phyloP scores from a whole-genome alignment of 2,329 filamentous ascomycete genomes.

The Mycosphaerelloides madeirae region DNA sequence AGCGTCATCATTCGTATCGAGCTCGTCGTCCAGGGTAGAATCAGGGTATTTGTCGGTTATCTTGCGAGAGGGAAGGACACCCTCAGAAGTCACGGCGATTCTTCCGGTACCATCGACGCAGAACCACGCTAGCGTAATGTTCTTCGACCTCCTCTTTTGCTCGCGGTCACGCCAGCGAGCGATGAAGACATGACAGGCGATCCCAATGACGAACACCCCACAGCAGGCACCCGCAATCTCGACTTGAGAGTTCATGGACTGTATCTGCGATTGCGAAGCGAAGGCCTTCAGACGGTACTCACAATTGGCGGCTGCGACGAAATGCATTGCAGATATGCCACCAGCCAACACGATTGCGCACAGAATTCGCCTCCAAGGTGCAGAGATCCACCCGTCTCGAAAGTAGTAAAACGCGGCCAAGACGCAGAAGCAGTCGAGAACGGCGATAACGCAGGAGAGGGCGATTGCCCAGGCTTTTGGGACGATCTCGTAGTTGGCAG shows the following conservation, averaged over 20 bases:
- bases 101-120: slow-evolving; percentile 64
- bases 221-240: slow-evolving; percentile 66
- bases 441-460: slow-evolving; percentile 66
- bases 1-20: slow-evolving; percentile 69
- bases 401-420: slow-evolving; percentile 74
- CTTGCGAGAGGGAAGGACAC: slow-evolving; percentile 65
- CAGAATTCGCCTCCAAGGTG: slow-evolving; percentile 67
- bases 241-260: slow-evolving; percentile 60
- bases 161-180: slow-evolving; percentile 34
- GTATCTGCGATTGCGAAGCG: slow-evolving; percentile 35
- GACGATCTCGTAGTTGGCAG: slow-evolving; percentile 66
- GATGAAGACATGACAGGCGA: slow-evolving; percentile 35
- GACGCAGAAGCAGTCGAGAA: slow-evolving; percentile 64
- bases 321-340: slow-evolving; percentile 86
- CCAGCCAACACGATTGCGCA: slow-evolving; percentile 65
- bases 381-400: slow-evolving; percentile 69
- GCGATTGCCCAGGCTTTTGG: slow-evolving; percentile 59
- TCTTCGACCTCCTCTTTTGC: slow-evolving; percentile 46
- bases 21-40: slow-evolving; percentile 64
- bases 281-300: slow-evolving; percentile 55
- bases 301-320: slow-evolving; percentile 71
- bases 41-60: slow-evolving; percentile 72
- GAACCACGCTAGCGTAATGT: slow-evolving; percentile 54
- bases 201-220: slow-evolving; percentile 35
- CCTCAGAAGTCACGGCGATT: slow-evolving; percentile 65